Base-by-base conservation (phyloP, 2,329 filamentous ascomycete genomes). In the Sodiomyces alkalinus region DNA sequence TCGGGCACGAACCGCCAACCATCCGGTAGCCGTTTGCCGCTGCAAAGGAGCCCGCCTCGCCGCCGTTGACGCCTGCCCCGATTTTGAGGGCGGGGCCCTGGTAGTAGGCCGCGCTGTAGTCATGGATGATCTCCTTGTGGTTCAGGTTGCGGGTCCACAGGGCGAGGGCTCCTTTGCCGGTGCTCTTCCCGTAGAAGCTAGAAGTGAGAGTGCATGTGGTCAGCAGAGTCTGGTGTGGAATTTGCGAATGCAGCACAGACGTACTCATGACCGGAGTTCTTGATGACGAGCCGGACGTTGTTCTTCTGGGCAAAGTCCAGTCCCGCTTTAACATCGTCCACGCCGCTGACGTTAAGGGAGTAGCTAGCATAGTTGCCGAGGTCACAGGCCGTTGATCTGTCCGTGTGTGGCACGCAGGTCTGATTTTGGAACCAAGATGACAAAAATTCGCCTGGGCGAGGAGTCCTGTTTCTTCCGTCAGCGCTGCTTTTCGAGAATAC, bases 211-310 rank as follows among this genome's bases (percentile, higher is more conserved):
- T n/a, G 18, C n/a, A 11, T 11, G 10, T 4, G 17, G 17, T 4
- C 11, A 21, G 19, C 7, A 20, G 19, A 20, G 19, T 7, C 7
- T 2, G 19, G 8, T 14, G 17, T 8, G 17, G 13, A 23, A 8
- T 39, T n/a, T n/a, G n/a, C n/a, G n/a, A n/a, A n/a, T n/a, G n/a
- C n/a, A n/a, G 51, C 32, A n/a, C n/a, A n/a, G n/a, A n/a, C n/a
- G n/a, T n/a, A n/a, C n/a, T 62, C 57, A 41, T 64, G 59, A 1
- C 61, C 61, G 0, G 60, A 64, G 36, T 63, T 63, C 36, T 55
- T 53, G 36, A 66, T 51, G 6, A 61, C 50, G 0, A 66, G 32
- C 1, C 60, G 53, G 22, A 65, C 51, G 33, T 61, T 58, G 24
- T 53, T 37, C 3, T 52, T 24, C 0, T 36, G 37, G 1, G 54